Base-by-base conservation (phyloP, 176 grass and related monocot genomes). In the Olyra latifolia region DNA sequence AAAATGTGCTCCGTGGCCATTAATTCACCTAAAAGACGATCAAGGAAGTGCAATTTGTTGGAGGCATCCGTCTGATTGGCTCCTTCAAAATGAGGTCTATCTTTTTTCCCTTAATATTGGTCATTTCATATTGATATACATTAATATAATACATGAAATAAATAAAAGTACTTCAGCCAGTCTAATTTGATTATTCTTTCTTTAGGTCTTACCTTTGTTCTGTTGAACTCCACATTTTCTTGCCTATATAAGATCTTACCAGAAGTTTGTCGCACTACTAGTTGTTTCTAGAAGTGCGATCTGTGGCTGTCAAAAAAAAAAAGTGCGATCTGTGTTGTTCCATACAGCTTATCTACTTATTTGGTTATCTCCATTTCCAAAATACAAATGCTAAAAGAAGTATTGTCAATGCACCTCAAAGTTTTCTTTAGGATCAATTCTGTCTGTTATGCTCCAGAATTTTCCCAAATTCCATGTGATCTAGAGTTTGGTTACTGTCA, bases 1-100 rank as follows among this genome's bases (percentile, higher is more conserved):
- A 47, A 97, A 97, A 78, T 97, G 93, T 88, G 83, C 93, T 66
- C 93, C 93, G 20, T 97, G 93, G 93, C 87, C 85, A 78, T 41
- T 90, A 23, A 78, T 90, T 82, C 76, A 84, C 60, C 61, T 82
- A 87, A 87, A 87, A 90, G 60, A 80, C 32, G 23, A 80, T 27
- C 73, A 61, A 75, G 88, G 90, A 67, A 81, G 73, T 75, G 68
- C 86, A 79, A 80, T 92, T 78, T 92, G 90, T 65, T 92, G 90
- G 90, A 88, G 82, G 62, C 90, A 92, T 78, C 79, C 90, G 64
- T 69, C 82, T 22, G 43, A 92, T 71, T 92, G 90, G 90, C 78
- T 88, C 56, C 90, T 86, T 66, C 86, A 92, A 82, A 85, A 92
- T 62, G 83, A 92, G 90, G 90, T 92, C 78, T 77, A 92, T 83